Conservation (phyloP, 768 basidiomycete genomes). For the Boletus vinaceobasis region DNA sequence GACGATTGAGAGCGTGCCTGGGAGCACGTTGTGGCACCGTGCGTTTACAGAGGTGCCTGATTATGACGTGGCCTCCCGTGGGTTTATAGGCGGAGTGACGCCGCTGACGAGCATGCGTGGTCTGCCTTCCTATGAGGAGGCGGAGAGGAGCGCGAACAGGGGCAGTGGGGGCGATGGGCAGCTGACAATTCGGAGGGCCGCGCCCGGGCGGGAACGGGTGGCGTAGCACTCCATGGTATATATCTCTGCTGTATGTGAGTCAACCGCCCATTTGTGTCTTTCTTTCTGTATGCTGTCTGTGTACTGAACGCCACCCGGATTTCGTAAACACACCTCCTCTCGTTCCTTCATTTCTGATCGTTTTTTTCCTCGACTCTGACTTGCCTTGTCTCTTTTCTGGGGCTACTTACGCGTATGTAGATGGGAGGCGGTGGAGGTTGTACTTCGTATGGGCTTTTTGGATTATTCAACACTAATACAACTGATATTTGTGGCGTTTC, state of each 20-base stretch:
- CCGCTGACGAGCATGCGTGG: constrained; percentile 74
- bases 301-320: background rate
- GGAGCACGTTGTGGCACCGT: constrained; percentile 47
- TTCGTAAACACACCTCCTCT: background rate
- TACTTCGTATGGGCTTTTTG: background rate
- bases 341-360: background rate
- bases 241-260: background rate
- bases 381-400: background rate
- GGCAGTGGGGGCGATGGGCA: background rate
- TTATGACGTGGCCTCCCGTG: constrained; percentile 79
- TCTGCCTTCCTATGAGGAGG: constrained; percentile 86
- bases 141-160: constrained; percentile 21
- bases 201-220: background rate
- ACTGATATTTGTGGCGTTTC: too few relatives aligned
- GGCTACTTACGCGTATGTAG: background rate
- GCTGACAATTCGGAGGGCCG: constrained; percentile 10
- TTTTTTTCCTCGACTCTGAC: background rate
- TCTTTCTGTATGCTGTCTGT: background rate
- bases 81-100: constrained; percentile 89
- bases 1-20: constrained; percentile 21
- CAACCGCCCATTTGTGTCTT: background rate
- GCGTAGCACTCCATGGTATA: background rate
- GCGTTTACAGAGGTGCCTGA: constrained; percentile 79
- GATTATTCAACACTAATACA: too few relatives aligned
- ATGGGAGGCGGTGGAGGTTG: too few relatives aligned